phyloP scores from a whole-genome alignment of 73 alveolate species.

The Paramecium sexaurelia region DNA sequence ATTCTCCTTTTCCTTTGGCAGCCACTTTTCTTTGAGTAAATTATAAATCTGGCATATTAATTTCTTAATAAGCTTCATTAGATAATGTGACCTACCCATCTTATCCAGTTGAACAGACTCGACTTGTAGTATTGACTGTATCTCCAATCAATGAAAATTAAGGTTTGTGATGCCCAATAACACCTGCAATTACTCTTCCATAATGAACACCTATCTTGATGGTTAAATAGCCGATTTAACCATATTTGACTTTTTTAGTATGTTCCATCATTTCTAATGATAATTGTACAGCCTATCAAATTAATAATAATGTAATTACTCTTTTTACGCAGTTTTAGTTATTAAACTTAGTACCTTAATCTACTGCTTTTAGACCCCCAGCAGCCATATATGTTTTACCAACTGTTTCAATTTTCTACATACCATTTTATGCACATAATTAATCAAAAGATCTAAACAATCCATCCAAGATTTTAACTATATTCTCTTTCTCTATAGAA shows the following conservation, averaged over 20 bases:
- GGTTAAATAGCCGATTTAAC: constrained; percentile 31
- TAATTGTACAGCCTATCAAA: not conserved
- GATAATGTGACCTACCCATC: constrained; percentile 52
- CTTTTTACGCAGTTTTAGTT: constrained; percentile 46
- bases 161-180: constrained; percentile 96
- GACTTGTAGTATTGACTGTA: constrained; percentile 92
- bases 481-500: constrained; percentile 35
- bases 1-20: constrained; percentile 71
- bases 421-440: constrained; percentile 62
- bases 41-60: constrained; percentile 29
- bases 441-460: constrained; percentile 65
- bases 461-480: constrained; percentile 50
- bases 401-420: constrained; percentile 86
- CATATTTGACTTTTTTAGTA: constrained; percentile 44
- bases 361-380: constrained; percentile 84
- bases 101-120: constrained; percentile 87
- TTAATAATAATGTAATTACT: not conserved
- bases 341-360: constrained; percentile 42
- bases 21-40: constrained; percentile 52
- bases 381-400: constrained; percentile 92
- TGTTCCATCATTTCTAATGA: constrained; percentile 55
- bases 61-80: constrained; percentile 52
- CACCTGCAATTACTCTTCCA: constrained; percentile 97
- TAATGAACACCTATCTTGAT: constrained; percentile 96
- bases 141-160: constrained; percentile 95